Evolutionary conservation across 495 filamentous ascomycete genomes (phyloP).

Genomic region (Penicillium lividum): DNA sequence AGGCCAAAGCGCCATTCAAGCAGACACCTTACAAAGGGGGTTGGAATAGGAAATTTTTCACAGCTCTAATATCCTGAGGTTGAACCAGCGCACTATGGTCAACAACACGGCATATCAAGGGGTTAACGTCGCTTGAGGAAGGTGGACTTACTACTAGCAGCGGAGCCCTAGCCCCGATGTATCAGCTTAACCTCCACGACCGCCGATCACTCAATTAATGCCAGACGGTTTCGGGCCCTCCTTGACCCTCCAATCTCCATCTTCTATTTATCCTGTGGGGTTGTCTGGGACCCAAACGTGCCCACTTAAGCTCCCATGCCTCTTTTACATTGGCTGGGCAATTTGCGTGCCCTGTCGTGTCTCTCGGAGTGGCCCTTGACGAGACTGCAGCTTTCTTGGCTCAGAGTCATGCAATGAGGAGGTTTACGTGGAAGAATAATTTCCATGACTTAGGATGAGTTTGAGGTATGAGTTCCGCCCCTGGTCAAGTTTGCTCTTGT

Average conservation of each 20-base stretch:
- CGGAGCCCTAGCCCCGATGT: neutral
- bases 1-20: neutral
- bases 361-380: neutral
- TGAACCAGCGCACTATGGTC: neutral
- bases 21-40: too few relatives aligned
- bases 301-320: neutral
- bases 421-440: neutral
- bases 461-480: conserved; percentile 1
- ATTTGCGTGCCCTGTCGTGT: neutral
- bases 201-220: conserved; percentile 20
- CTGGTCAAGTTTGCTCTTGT: neutral
- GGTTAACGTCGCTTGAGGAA: neutral
- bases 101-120: neutral
- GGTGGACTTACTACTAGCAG: neutral
- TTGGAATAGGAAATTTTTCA: too few relatives aligned
- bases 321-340: neutral
- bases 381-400: neutral
- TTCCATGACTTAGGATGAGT: neutral
- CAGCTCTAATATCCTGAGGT: neutral
- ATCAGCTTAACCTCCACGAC: conserved; percentile 2
- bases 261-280: neutral
- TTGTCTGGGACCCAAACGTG: neutral
- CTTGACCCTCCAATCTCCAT: conserved; percentile 17
- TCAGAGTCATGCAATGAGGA: neutral
- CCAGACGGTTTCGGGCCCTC: conserved; percentile 13